These are phyloP conservation scores for Pleurotus ostreatus DNA, from an alignment of 768 basidiomycete species.

Conservation along the genomic window DNA sequence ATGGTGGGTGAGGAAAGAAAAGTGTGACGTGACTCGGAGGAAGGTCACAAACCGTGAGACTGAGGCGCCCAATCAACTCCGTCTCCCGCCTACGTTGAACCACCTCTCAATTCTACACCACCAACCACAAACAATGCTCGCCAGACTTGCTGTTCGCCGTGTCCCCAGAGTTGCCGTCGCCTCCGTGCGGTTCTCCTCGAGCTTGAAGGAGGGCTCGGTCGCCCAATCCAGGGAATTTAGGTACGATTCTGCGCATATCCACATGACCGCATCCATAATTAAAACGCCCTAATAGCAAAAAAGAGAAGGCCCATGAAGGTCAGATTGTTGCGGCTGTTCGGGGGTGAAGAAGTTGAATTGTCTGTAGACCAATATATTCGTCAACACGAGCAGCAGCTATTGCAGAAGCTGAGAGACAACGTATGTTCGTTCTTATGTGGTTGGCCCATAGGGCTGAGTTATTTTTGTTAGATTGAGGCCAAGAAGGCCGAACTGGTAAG, in stretches of 20 bases:
- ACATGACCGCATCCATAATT: conserved; percentile 13
- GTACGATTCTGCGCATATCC: conserved; percentile 30
- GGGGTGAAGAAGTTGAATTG: conserved; percentile 8
- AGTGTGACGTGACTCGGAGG: conserved; percentile 39
- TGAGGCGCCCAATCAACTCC: conserved; percentile 14
- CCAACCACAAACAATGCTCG: conserved; percentile 33
- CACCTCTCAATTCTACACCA: conserved; percentile 16
- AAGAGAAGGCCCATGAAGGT: conserved; percentile 67
- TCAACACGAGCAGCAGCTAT: conserved; percentile 50
- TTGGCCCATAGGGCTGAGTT: not conserved
- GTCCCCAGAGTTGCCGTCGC: conserved; percentile 31
- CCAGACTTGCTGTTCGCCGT: conserved; percentile 38
- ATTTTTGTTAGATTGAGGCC: conserved; percentile 23
- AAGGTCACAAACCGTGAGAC: conserved; percentile 22
- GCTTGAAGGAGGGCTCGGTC: conserved; percentile 49
- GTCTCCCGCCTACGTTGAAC: conserved; percentile 15
- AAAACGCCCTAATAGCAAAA: conserved; percentile 46
- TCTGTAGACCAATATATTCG: conserved; percentile 59
- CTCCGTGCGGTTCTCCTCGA: conserved; percentile 35
- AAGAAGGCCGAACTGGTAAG: conserved; percentile 33
- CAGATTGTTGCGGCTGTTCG: not conserved
- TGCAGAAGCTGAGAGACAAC: conserved; percentile 55
- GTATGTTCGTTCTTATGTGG: conserved; percentile 28
- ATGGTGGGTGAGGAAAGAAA: conserved; percentile 49
- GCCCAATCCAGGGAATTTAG: conserved; percentile 62